These are phyloP conservation scores for Lepidium aucheri DNA, from an alignment of 345 rosid species.

Conservation along the genomic window DNA sequence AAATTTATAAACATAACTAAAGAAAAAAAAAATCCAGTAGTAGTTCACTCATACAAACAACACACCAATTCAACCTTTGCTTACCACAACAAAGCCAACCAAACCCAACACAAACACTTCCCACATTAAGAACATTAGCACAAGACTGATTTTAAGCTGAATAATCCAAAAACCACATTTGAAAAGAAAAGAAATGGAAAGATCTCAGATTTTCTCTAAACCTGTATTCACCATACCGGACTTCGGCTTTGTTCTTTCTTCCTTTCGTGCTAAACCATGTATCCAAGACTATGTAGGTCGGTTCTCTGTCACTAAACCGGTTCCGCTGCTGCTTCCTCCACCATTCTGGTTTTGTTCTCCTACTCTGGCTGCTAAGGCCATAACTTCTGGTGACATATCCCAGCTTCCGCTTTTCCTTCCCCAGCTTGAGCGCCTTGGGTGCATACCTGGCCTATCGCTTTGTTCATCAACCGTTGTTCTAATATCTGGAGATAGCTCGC, in stretches of 20 bases:
- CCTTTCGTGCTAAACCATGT: conserved; percentile 21
- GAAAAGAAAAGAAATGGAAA: neutral
- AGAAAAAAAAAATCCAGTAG: conserved; percentile 22
- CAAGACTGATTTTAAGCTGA: conserved; percentile 16
- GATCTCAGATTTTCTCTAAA: conserved; percentile 1
- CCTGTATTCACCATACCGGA: conserved; percentile 20
- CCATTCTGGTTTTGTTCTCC: conserved; percentile 65
- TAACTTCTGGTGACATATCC: conserved; percentile 81
- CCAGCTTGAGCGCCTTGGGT: conserved; percentile 70
- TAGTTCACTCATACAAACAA: conserved; percentile 39
- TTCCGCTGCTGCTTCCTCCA: conserved; percentile 58
- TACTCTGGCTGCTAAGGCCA: conserved; percentile 81
- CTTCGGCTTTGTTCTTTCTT: neutral
- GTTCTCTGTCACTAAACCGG: conserved; percentile 40
- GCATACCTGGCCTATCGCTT: conserved; percentile 56
- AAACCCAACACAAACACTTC: conserved; percentile 15
- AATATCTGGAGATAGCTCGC: conserved; percentile 60
- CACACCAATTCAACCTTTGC: conserved; percentile 34
- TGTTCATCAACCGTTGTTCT: conserved; percentile 60
- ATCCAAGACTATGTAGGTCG: conserved; percentile 33
- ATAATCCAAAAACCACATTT: neutral
- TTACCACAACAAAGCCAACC: conserved; percentile 25
- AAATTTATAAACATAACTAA: conserved; percentile 10
- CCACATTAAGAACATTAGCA: conserved; percentile 19
- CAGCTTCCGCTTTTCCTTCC: conserved; percentile 73